Evolutionary conservation across 345 rosid genomes (phyloP), one percentile per base, ranked within the genome.

Genomic region (Pugionium dolabratum): DNA sequence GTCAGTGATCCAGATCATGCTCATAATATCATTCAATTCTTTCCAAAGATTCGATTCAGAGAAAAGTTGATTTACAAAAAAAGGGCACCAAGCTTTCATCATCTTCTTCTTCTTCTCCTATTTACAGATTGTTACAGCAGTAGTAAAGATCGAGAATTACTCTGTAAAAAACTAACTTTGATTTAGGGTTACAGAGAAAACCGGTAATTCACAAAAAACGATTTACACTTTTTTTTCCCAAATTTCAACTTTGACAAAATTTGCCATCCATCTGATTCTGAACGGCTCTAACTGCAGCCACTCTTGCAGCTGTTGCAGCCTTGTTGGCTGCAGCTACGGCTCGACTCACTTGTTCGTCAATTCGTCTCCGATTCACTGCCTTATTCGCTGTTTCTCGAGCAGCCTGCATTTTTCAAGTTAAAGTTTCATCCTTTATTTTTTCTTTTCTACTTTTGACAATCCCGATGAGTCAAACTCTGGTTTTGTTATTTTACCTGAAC

Each of bases 281-380:
- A 74, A 89, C 98, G 29, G 97, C 98, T 83, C 82, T 88, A 31
- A 93, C 83, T 1, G 98, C 96, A 28, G 97, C 97, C 63, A 90
- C 97, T 80, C 99, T 80, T 9, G 99, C 97, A 25, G 99, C 99
- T 7, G 96, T 84, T 26, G 96, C 97, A 2, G 97, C 95, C 44
- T 87, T 78, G 54, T 88, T 93, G 9, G 99, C 99, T 9, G 83
- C 90, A 50, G 62, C 62, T 55, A 83, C 88, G 1, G 88, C 82
- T 59, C 79, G 81, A 75, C 81, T 88, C 71, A 93, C 97, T 69
- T 78, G 88, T 29, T 86, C 97, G 59, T 93, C 97, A 45, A 85
- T 86, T 50, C 85, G 75, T 42, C 78, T 71, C 43, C 82, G 72
- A 43, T 72, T 82, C 53, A 84, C 70, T 11, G 92, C 88, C 62